These are phyloP conservation scores for Neltuma alba DNA, from an alignment of 306 rosid species.

Conservation along the genomic window DNA sequence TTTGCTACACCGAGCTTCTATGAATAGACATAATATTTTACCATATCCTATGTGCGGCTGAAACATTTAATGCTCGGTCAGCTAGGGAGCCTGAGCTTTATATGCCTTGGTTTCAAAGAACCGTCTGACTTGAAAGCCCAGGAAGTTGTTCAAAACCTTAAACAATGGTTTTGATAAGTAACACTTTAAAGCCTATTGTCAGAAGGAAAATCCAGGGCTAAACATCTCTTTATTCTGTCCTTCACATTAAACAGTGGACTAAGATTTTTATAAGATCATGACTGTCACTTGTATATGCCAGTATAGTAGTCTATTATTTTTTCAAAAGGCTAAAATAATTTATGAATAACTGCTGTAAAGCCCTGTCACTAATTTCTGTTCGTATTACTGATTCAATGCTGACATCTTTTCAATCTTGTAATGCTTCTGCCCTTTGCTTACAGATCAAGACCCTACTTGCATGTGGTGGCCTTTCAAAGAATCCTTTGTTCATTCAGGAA, in stretches of 20 bases:
- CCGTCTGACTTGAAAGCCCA: background rate
- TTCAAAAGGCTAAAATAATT: slow-evolving; percentile 4
- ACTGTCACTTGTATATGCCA: background rate
- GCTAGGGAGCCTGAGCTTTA: background rate
- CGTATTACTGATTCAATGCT: slow-evolving; percentile 26
- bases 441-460: slow-evolving; percentile 94
- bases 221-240: background rate
- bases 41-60: background rate
- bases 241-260: background rate
- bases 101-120: background rate
- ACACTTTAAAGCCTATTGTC: background rate
- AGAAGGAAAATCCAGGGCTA: background rate
- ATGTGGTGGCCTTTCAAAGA: slow-evolving; percentile 94
- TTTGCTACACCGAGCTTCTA: background rate
- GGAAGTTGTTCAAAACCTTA: background rate
- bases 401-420: slow-evolving; percentile 15
- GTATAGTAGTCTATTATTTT: background rate
- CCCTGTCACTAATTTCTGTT: background rate
- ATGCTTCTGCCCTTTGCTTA: slow-evolving; percentile 34
- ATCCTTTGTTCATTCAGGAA: slow-evolving; percentile 82
- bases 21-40: slow-evolving; percentile 1
- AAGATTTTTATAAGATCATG: background rate
- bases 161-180: background rate
- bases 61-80: background rate
- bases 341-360: background rate